Conservation (phyloP, 2,329 filamentous ascomycete species). For the Hymenoscyphus fraxineus region DNA sequence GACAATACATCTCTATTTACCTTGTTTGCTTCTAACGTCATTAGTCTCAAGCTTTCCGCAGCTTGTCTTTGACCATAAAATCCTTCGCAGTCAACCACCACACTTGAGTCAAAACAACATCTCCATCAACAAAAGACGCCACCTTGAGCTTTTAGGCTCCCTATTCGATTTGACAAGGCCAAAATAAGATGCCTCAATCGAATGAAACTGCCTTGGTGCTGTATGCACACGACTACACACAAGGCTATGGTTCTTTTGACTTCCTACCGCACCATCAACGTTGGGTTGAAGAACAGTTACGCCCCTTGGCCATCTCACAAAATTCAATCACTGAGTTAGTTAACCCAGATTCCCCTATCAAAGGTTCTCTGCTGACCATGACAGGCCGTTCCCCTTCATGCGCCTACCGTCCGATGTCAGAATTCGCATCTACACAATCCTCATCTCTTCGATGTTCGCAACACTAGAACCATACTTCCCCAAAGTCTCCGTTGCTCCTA, state of each 20-base stretch:
- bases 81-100: too few species aligned
- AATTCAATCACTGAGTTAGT: neutral
- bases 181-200: neutral
- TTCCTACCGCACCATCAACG: neutral
- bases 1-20: too few species aligned
- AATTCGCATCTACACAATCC: neutral
- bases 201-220: neutral
- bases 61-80: too few species aligned
- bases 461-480: neutral
- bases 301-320: neutral
- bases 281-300: neutral
- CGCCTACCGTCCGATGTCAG: neutral
- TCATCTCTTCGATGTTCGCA: neutral
- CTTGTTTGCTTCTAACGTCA: too few species aligned
- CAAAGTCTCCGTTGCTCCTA: neutral
- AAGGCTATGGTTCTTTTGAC: constrained; percentile 4
- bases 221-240: neutral
- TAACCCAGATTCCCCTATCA: neutral
- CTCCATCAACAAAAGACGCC: too few species aligned
- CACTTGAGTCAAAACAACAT: too few species aligned
- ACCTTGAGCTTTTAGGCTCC: too few species aligned
- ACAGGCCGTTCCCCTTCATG: constrained; percentile 2
- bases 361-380: neutral
- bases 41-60: too few species aligned
- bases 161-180: too few species aligned